These are phyloP conservation scores for Microdochium bolleyi DNA, from an alignment of 2,329 filamentous ascomycete genomes.

Conservation along the genomic window DNA sequence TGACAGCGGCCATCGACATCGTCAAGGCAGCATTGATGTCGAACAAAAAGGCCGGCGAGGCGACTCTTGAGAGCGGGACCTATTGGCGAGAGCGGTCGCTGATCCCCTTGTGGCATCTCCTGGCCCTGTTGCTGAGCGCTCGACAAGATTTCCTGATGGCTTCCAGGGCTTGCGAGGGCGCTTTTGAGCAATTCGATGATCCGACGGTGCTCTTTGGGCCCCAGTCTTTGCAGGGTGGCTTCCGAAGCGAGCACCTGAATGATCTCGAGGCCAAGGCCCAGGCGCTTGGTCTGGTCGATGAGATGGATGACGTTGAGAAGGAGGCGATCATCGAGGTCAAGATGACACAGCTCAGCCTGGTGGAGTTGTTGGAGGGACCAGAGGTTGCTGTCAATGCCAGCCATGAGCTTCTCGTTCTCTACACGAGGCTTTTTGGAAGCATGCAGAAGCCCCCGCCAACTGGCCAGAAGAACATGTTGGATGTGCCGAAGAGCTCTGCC, in stretches of 20 bases:
- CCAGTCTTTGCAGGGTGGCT: slow-evolving; percentile 37
- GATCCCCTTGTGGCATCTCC: slow-evolving; percentile 84
- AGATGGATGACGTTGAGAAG: slow-evolving; percentile 78
- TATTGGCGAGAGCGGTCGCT: slow-evolving; percentile 57
- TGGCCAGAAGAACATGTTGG: slow-evolving; percentile 26
- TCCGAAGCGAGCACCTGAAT: slow-evolving; percentile 61
- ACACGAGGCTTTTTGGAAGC: slow-evolving; percentile 67
- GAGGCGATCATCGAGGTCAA: slow-evolving; percentile 87
- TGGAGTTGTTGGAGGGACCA: slow-evolving; percentile 77
- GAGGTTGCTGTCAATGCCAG: slow-evolving; percentile 82
- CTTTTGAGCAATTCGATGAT: slow-evolving; percentile 82
- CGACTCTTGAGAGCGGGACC: slow-evolving; percentile 34
- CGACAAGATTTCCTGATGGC: slow-evolving; percentile 79
- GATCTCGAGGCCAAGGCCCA: slow-evolving; percentile 31
- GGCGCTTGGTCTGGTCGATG: slow-evolving; percentile 54
- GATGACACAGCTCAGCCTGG: slow-evolving; percentile 82
- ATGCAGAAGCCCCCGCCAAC: slow-evolving; percentile 29
- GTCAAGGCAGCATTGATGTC: slow-evolving; percentile 68
- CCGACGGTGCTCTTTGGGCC: slow-evolving; percentile 61
- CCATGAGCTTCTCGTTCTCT: slow-evolving; percentile 76
- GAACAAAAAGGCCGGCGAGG: slow-evolving; percentile 38
- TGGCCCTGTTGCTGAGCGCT: slow-evolving; percentile 78
- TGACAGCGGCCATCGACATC: slow-evolving; percentile 72
- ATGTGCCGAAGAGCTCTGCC: slow-evolving; percentile 60
- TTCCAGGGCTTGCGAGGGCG: slow-evolving; percentile 76